phyloP scores from a whole-genome alignment of 1,139 yeast species.

The Yamadazyma diospyri region DNA sequence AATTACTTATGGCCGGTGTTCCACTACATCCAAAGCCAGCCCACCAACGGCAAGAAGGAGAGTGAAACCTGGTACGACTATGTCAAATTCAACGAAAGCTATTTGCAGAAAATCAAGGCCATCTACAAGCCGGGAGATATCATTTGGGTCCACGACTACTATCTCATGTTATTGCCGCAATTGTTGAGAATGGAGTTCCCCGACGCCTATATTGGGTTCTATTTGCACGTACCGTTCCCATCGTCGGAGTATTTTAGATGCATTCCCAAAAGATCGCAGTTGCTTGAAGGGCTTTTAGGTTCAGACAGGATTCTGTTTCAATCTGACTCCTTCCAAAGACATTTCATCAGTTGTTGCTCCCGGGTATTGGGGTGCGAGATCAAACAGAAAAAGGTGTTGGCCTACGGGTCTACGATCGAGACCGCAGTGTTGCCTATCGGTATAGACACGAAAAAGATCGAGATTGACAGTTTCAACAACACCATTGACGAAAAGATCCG shows the following conservation, averaged over 20 bases:
- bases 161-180: conserved; percentile 79
- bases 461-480: conserved; percentile 50
- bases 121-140: conserved; percentile 87
- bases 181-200: conserved; percentile 79
- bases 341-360: conserved; percentile 85
- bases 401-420: conserved; percentile 73
- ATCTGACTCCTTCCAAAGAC: conserved; percentile 80
- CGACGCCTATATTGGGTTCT: conserved; percentile 77
- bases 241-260: conserved; percentile 93
- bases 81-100: conserved; percentile 85
- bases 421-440: conserved; percentile 83
- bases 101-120: conserved; percentile 69
- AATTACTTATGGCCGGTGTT: conserved; percentile 90
- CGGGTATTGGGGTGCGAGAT: conserved; percentile 74
- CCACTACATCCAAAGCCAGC: conserved; percentile 80
- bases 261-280: conserved; percentile 73
- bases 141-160: conserved; percentile 94
- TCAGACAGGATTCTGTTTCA: conserved; percentile 86
- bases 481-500: conserved; percentile 34
- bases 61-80: conserved; percentile 88
- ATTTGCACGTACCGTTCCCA: conserved; percentile 89
- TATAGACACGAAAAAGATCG: conserved; percentile 66
- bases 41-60: conserved; percentile 64
- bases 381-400: conserved; percentile 55
- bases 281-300: conserved; percentile 89